These are phyloP conservation scores for Schrenkiella parvula DNA, from an alignment of 345 rosid species.

Conservation along the genomic window DNA sequence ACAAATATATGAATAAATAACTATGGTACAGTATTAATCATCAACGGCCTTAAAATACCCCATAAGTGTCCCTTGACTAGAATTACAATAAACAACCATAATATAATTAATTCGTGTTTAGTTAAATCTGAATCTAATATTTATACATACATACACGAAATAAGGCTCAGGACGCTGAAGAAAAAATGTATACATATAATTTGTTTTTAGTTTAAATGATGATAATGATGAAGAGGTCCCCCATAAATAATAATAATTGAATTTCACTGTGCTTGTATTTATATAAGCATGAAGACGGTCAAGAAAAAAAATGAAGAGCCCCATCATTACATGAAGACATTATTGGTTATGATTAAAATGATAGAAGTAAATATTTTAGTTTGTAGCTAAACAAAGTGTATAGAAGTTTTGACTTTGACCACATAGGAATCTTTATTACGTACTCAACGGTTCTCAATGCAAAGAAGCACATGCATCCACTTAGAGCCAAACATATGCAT, in stretches of 20 bases:
- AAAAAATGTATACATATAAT: too few relatives aligned
- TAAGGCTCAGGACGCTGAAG: background rate
- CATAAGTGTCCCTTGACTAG: too few relatives aligned
- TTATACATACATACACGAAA: background rate
- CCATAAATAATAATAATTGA: background rate
- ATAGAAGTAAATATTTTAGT: slow-evolving; percentile 14
- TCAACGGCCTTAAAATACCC: too few relatives aligned
- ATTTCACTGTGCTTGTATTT: background rate
- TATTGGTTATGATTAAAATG: slow-evolving; percentile 18
- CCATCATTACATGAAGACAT: slow-evolving; percentile 14
- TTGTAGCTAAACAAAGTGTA: background rate
- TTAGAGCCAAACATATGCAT: slow-evolving; percentile 27
- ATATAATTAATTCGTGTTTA: too few relatives aligned
- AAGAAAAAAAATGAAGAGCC: slow-evolving; percentile 4
- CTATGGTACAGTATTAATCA: too few relatives aligned
- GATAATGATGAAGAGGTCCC: background rate
- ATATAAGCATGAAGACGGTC: background rate
- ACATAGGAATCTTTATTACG: slow-evolving; percentile 15
- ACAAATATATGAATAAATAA: too few relatives aligned
- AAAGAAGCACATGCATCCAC: slow-evolving; percentile 30
- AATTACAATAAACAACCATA: too few relatives aligned
- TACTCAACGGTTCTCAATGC: slow-evolving; percentile 25
- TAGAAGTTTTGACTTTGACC: slow-evolving; percentile 31
- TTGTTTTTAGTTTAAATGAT: too few relatives aligned
- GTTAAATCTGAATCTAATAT: too few relatives aligned